Evolutionary conservation across 371 early-diverging fungal species (phyloP).

Genomic region (Rhizopus delemar): DNA sequence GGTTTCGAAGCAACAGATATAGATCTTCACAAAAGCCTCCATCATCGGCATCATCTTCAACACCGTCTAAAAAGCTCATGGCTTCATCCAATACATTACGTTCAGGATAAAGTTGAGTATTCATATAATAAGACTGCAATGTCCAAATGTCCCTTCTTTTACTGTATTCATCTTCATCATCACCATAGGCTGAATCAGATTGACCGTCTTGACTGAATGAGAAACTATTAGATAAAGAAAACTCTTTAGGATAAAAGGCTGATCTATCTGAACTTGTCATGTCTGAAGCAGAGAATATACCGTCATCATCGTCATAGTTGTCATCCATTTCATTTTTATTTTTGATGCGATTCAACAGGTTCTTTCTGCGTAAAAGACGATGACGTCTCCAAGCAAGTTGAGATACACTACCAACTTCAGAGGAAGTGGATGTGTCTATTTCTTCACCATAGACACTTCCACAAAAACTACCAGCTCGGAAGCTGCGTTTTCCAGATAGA

Average conservation of each 20-base stretch:
- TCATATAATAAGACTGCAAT: background rate
- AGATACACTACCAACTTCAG: background rate
- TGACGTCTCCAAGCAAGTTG: conserved; percentile 12
- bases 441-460: conserved; percentile 22
- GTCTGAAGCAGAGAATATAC: no score
- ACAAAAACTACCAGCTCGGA: conserved; percentile 25
- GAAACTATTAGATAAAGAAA: no score
- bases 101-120: conserved; percentile 6
- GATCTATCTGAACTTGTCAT: no score
- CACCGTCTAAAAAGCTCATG: conserved; percentile 29
- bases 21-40: conserved; percentile 25
- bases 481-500: conserved; percentile 27
- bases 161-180: background rate
- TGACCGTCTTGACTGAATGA: background rate
- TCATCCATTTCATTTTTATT: no score
- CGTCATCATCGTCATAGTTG: no score
- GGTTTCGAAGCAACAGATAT: conserved; percentile 21
- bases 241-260: no score
- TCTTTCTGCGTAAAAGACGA: no score
- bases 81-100: conserved; percentile 39
- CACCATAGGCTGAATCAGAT: background rate
- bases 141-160: background rate
- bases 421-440: conserved; percentile 8
- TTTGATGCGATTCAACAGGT: no score
- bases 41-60: conserved; percentile 23